These are phyloP conservation scores for Oryza nivara DNA, from an alignment of 176 grass and related monocot species.

Conservation along the genomic window DNA sequence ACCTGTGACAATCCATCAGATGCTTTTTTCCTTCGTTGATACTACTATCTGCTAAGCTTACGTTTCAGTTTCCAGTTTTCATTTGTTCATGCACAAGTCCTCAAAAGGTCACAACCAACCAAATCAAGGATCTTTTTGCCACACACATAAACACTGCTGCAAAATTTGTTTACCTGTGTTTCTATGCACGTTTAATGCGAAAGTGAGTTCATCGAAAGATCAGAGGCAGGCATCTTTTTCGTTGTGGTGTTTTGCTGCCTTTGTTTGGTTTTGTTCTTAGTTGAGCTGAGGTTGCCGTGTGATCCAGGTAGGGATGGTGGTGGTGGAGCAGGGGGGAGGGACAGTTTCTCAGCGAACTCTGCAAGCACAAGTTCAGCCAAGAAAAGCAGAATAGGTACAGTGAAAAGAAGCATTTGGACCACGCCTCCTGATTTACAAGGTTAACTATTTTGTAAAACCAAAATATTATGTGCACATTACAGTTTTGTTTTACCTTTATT, in stretches of 20 bases:
- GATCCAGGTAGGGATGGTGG: slow-evolving; percentile 41
- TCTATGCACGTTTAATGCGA: slow-evolving; percentile 27
- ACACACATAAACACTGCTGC: slow-evolving; percentile 7
- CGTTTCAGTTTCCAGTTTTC: slow-evolving; percentile 36
- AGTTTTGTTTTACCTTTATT: too few species aligned
- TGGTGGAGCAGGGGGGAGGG: slow-evolving; percentile 50
- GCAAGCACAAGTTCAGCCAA: slow-evolving; percentile 60
- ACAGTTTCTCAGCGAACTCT: slow-evolving; percentile 67
- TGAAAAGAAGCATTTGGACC: slow-evolving; percentile 35
- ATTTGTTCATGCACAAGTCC: slow-evolving; percentile 31
- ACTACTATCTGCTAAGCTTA: slow-evolving; percentile 18
- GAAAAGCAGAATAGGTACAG: slow-evolving; percentile 72
- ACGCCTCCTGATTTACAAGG: background rate
- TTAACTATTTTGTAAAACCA: too few species aligned
- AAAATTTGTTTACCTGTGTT: slow-evolving; percentile 12
- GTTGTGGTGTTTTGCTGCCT: slow-evolving; percentile 29
- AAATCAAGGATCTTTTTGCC: slow-evolving; percentile 26
- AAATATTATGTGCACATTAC: too few species aligned
- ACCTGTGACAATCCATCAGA: slow-evolving; percentile 12
- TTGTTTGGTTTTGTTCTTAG: slow-evolving; percentile 37
- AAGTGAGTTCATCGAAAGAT: slow-evolving; percentile 45
- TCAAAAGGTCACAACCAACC: slow-evolving; percentile 26
- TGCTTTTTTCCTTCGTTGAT: slow-evolving; percentile 16
- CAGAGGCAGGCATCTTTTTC: slow-evolving; percentile 39
- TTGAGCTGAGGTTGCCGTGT: slow-evolving; percentile 40